phyloP scores from a whole-genome alignment of 2,329 filamentous ascomycete species.

The Apiospora hydei region DNA sequence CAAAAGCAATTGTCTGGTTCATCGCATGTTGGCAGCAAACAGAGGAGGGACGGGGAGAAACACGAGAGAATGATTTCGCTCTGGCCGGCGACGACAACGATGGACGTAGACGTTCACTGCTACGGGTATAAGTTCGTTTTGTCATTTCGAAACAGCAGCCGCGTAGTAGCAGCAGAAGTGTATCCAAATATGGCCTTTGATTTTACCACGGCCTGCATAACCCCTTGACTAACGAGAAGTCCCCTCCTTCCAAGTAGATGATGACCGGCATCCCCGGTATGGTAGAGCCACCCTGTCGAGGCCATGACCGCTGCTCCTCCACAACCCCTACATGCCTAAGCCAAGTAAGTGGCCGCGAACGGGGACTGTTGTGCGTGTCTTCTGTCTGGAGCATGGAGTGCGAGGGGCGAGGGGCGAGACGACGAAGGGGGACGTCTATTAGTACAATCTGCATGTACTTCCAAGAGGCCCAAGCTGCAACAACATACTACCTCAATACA shows the following conservation, averaged over 20 bases:
- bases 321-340: background rate
- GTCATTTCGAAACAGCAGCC: background rate
- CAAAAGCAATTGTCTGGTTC: background rate
- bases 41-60: background rate
- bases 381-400: slow-evolving; percentile 2
- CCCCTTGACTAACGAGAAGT: background rate
- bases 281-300: background rate
- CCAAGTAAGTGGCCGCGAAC: background rate
- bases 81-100: background rate
- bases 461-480: background rate
- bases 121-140: background rate
- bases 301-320: slow-evolving; percentile 10
- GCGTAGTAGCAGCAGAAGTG: background rate
- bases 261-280: slow-evolving; percentile 1
- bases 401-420: background rate
- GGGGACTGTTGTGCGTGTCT: background rate
- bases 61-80: background rate
- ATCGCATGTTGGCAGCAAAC: background rate
- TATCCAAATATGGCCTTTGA: background rate
- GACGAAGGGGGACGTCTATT: background rate
- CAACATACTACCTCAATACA: background rate
- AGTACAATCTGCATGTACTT: background rate
- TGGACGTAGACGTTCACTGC: background rate
- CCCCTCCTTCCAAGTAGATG: background rate
- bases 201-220: too few relatives aligned